Evolutionary conservation across 2,329 filamentous ascomycete species (phyloP), one percentile per base, ranked within the genome.

Genomic region (Fusarium sp.): DNA sequence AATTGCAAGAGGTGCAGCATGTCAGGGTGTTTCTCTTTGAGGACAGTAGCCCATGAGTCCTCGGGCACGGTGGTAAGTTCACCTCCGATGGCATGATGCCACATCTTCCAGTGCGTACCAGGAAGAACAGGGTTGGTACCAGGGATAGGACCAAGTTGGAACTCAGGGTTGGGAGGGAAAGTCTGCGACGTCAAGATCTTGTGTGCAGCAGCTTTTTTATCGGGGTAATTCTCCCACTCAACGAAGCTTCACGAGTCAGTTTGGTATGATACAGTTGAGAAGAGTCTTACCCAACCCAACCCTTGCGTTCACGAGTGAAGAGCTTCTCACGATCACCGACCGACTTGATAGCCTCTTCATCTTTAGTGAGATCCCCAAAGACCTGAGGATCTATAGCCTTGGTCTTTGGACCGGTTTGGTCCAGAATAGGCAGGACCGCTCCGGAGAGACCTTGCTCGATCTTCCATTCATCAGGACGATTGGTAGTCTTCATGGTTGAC

Each of bases 151-250:
- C 80, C 84, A 1, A 90, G 81, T 70, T 89, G 87, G 65, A 86
- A 91, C 68, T 91, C 89, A 0, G 88, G 87, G 13, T 78, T 62
- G 75, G 84, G 76, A 35, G 79, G 74, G 9, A 78, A 79, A 0
- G 68, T 76, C 31, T 78, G 71, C 0, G 70, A 58, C 1, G 63
- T 76, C 41, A 81, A 76, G 52, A 91, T 86, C 61, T 88, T 84
- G 50, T 86, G 84, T 0, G 89, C 91, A 49, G 86, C 81, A 31
- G 83, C 84, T 75, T 91, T 91, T 79, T 92, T 93, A 52, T 92
- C 89, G 0, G 91, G 91, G 59, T 92, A 91, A 17, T 88, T 85
- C 76, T 92, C 91, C 91, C 90, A 92, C 75, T 92, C 91, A 10
- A 93, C 84, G 67, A 92, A 93, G 12, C 88, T 79, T 38, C 29